Evolutionary conservation across 2,329 filamentous ascomycete species (phyloP), one percentile per base, ranked within the genome.

Genomic region (Diaporthe caulivora): DNA sequence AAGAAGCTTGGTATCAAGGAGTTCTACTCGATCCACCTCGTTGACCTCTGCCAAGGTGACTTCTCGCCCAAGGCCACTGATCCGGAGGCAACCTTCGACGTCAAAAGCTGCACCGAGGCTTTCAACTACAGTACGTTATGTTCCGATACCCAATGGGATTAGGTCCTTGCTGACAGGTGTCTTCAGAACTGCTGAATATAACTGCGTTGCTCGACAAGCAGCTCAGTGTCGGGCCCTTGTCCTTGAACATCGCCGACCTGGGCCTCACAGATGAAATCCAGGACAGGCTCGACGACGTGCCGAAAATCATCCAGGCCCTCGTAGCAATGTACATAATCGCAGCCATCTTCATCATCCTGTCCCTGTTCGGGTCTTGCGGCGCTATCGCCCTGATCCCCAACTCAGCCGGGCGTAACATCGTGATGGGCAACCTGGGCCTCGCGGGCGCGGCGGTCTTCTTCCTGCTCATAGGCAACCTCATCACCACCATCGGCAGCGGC

Each of bases 381-480:
- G 73, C 74, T 9, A 21, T 76, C 29, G 70, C 72, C 47, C 72
- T 74, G 67, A 78, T 73, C 53, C 73, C 49, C 18, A 65, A 47
- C 44, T 40, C 64, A 10, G 34, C 49, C 40, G 74, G 71, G 18
- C n/a, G 42, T 70, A 71, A n/a, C 73, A 75, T 79, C 21, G 72
- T 80, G 71, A 76, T 84, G 40, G 74, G 77, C 70, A 89, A 88
- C 79, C 74, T 84, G 4, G 76, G 78, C 29, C 67, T 86, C 21
- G 78, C 84, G 2, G 71, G 78, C 0, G 78, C 85, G 3, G 85
- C 81, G 6, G 77, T 81, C 2, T 71, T 85, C 4, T 75, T 80
- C 15, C 82, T 87, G 17, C 76, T 83, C 21, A 78, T 86, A 57
- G 84, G 82, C n/a, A 87, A 84, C 76, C 81, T 87, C 42, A 75